Conservation (phyloP, 495 filamentous ascomycete species). For the Podospora appendiculata region DNA sequence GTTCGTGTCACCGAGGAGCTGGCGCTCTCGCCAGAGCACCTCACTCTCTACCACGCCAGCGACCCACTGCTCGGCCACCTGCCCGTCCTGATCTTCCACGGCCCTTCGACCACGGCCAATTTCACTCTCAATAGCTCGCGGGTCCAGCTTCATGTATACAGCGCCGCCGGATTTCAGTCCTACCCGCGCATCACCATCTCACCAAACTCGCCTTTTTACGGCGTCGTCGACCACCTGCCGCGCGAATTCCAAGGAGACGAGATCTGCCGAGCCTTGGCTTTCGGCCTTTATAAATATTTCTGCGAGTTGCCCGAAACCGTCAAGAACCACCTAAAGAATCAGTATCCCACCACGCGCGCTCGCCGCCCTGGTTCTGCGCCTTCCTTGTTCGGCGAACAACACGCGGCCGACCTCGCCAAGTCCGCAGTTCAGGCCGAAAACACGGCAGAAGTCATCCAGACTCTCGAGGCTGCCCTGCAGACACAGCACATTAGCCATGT, state of each 20-base stretch:
- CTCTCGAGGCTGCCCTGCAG: conserved; percentile 63
- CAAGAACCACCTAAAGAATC: conserved; percentile 51
- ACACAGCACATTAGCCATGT: conserved; percentile 73
- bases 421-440: conserved; percentile 74
- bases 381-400: conserved; percentile 77
- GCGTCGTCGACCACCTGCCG: conserved; percentile 84
- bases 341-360: conserved; percentile 37
- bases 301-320: conserved; percentile 70
- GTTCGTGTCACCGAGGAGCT: conserved; percentile 58
- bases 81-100: conserved; percentile 76
- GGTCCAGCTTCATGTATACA: conserved; percentile 87
- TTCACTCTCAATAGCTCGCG: conserved; percentile 80
- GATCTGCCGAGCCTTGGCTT: conserved; percentile 78
- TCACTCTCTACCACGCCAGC: conserved; percentile 73
- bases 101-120: conserved; percentile 73
- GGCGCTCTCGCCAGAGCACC: conserved; percentile 63
- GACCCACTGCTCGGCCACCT: conserved; percentile 68
- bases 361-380: conserved; percentile 51
- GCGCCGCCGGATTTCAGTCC: conserved; percentile 75
- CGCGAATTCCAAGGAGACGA: conserved; percentile 91
- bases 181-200: conserved; percentile 88
- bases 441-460: conserved; percentile 58
- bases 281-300: conserved; percentile 90
- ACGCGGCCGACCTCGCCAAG: conserved; percentile 84
- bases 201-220: conserved; percentile 89